phyloP scores from a whole-genome alignment of 2,329 filamentous ascomycete species.

The Penicillium sp. region DNA sequence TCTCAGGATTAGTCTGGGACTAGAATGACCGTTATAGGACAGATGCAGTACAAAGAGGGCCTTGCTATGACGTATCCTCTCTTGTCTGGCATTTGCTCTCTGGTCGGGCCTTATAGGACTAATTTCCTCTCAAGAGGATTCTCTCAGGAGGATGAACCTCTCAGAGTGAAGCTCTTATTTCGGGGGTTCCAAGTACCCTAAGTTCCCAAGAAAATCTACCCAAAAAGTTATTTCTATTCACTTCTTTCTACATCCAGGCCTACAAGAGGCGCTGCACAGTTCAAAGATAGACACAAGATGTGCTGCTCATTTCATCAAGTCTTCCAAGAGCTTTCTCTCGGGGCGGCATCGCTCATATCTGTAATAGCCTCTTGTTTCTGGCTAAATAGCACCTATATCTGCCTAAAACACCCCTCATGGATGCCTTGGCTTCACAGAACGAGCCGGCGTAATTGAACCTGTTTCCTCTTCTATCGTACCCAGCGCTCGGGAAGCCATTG shows the following conservation, averaged over 20 bases:
- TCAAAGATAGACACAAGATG: not conserved
- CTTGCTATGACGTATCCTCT: not conserved
- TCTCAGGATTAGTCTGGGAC: constrained; percentile 6
- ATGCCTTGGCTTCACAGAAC: not conserved
- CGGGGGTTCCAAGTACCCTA: not conserved
- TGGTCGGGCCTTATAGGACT: not conserved
- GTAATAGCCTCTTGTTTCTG: not conserved
- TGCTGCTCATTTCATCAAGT: not conserved
- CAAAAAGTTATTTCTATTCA: not conserved
- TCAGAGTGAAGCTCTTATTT: constrained; percentile 1
- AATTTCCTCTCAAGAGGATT: constrained; percentile 9
- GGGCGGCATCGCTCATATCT: constrained; percentile 3
- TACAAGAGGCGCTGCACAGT: constrained; percentile 2
- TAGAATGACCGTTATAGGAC: constrained; percentile 3
- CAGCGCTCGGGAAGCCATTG: constrained; percentile 9
- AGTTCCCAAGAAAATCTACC: not conserved
- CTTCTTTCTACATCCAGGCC: not conserved
- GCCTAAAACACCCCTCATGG: not conserved
- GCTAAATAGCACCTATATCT: not conserved
- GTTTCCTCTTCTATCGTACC: constrained; percentile 8
- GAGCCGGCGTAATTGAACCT: too few relatives aligned
- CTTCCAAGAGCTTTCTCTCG: constrained; percentile 2
- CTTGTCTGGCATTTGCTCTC: constrained; percentile 2
- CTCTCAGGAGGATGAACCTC: not conserved
- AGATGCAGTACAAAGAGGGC: not conserved